Base-by-base conservation (phyloP, 306 rosid genomes). In the Geum urbanum region DNA sequence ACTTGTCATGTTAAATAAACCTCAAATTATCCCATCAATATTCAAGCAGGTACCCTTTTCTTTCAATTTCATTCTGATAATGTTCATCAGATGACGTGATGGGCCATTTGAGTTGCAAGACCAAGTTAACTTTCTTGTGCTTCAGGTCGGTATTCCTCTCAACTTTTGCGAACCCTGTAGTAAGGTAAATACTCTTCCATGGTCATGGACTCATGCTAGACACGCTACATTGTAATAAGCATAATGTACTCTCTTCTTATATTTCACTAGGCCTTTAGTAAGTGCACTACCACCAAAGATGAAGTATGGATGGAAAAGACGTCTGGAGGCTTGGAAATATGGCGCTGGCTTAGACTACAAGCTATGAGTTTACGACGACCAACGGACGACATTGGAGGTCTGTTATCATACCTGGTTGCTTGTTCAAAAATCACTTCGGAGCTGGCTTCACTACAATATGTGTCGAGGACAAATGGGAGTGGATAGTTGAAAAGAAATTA, bases 331-430 rank as follows among this genome's bases (percentile, higher is more conserved):
- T 65, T 94, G 98, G 97, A 94, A 88, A 80, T 88, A 90, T 73
- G 98, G 98, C 71, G 87, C 98, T 75, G 97, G 98, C 71, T 86
- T 94, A 75, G 98, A 90, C 79, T 88, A 85, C 80, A 84, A 90
- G 86, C 85, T 79, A 56, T 89, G 83, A 83, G 40, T 48, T 46
- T 69, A 57, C 27, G 54, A 51, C 71, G 48, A 68, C 52, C 8
- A 15, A 15, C n/a, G 15, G 63, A 32, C 63, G n/a, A 35, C 37
- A 15, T 27, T 35, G 20, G 44, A 58, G 58, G 15, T 49, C 20
- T 49, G 43, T 32, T 27, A 16, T 44, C 27, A 13, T 32, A 46
- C 55, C 43, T 65, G 46, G 27, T 32, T 66, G 22, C 19, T 1
- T 6, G 35, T 54, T 0, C n/a, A n/a, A 37, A 59, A 7, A 20